Conservation (phyloP, 495 filamentous ascomycete genomes). For the Collariella sp. region DNA sequence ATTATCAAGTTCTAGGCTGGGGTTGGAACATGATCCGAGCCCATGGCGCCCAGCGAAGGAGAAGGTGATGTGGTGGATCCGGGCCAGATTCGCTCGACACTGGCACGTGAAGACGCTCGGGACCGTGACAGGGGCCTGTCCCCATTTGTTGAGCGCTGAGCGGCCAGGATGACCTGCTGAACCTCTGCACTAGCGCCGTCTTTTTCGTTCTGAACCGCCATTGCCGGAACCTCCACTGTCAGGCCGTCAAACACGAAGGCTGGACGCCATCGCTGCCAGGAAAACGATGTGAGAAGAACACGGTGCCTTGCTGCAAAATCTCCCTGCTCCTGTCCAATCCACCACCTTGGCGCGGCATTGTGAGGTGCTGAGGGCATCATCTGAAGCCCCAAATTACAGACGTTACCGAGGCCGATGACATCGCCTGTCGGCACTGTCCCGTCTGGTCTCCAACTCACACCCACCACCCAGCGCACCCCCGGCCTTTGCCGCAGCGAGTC, state of each 20-base stretch:
- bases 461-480: too few species aligned
- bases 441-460: constrained; percentile 6
- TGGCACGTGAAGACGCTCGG: constrained; percentile 14
- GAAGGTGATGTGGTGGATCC: not conserved
- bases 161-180: constrained; percentile 5
- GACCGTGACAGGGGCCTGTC: not conserved
- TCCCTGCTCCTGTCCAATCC: constrained; percentile 6
- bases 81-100: not conserved
- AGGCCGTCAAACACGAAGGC: not conserved
- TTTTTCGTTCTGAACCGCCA: constrained; percentile 10
- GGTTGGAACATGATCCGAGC: too few species aligned
- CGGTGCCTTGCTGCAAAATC: constrained; percentile 9
- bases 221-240: constrained; percentile 3
- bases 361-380: not conserved
- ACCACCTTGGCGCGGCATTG: not conserved
- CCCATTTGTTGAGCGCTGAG: not conserved
- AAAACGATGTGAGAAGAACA: constrained; percentile 6
- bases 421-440: constrained; percentile 5
- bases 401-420: constrained; percentile 23
- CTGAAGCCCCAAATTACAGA: constrained; percentile 1
- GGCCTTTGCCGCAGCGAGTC: constrained; percentile 10
- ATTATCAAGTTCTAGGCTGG: too few species aligned
- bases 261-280: not conserved
- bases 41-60: too few species aligned
- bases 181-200: constrained; percentile 9